phyloP scores from a whole-genome alignment of 2,329 filamentous ascomycete genomes.

The Pseudogymnoascus sp. region DNA sequence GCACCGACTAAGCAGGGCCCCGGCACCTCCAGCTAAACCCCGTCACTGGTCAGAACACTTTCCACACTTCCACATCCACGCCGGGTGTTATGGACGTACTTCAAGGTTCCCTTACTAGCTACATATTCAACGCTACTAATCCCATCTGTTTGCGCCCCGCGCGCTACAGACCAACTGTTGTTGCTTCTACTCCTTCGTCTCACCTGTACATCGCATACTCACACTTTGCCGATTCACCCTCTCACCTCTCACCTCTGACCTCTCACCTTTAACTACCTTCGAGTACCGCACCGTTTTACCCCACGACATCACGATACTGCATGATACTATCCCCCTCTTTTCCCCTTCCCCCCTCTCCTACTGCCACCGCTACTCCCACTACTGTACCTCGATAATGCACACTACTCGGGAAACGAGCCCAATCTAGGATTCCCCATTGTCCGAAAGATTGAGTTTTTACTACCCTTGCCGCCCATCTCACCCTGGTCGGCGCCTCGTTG shows the following conservation, averaged over 20 bases:
- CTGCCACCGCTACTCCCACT: neutral
- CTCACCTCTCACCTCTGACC: neutral
- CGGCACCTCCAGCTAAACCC: neutral
- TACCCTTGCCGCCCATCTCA: neutral
- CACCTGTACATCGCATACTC: neutral
- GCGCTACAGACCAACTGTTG: neutral
- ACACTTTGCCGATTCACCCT: neutral
- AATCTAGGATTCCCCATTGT: slow-evolving; percentile 3
- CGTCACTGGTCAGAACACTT: neutral
- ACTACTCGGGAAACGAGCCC: slow-evolving; percentile 4
- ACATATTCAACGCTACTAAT: slow-evolving; percentile 2
- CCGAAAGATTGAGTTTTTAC: slow-evolving; percentile 6
- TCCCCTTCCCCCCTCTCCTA: neutral
- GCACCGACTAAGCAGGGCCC: neutral
- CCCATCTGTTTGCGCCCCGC: neutral
- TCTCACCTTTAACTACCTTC: slow-evolving; percentile 2
- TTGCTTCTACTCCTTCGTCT: slow-evolving; percentile 5
- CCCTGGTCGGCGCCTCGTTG: neutral
- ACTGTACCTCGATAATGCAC: slow-evolving; percentile 5
- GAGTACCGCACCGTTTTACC: neutral
- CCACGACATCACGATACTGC: slow-evolving; percentile 1
- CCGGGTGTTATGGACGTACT: slow-evolving; percentile 4
- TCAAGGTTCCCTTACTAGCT: slow-evolving; percentile 3
- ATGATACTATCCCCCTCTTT: slow-evolving; percentile 1
- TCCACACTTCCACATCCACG: neutral